Conservation (phyloP, 805 yeast genomes). For the Hanseniaspora lindneri region DNA sequence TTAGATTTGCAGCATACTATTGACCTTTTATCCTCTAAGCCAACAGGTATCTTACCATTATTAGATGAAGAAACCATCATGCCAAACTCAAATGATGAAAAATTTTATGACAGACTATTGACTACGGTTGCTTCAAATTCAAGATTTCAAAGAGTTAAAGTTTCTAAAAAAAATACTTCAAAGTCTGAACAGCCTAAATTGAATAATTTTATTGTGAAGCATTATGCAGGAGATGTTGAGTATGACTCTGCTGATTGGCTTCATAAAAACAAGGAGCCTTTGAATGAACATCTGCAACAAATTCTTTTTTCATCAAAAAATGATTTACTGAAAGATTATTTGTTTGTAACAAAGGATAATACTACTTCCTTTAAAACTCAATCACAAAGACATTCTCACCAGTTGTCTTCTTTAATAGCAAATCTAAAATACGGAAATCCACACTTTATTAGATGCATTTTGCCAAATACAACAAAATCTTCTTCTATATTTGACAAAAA, state of each 20-base stretch:
- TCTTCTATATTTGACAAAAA: constrained; percentile 61
- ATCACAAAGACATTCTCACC: constrained; percentile 81
- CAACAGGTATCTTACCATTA: constrained; percentile 74
- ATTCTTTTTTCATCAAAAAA: constrained; percentile 50
- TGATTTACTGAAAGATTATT: constrained; percentile 36
- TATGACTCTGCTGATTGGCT: constrained; percentile 88
- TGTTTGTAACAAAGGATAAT: constrained; percentile 20
- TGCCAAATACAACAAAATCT: constrained; percentile 70
- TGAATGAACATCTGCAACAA: constrained; percentile 59
- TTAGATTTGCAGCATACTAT: constrained; percentile 89
- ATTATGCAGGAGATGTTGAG: constrained; percentile 95
- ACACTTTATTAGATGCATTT: constrained; percentile 89
- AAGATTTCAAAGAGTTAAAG: constrained; percentile 44
- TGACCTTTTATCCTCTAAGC: constrained; percentile 51
- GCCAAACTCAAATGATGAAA: constrained; percentile 74
- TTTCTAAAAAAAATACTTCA: constrained; percentile 32
- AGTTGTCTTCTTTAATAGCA: constrained; percentile 55
- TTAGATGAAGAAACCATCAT: constrained; percentile 91
- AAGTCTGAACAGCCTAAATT: constrained; percentile 39
- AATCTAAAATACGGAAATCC: constrained; percentile 78
- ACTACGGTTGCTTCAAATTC: constrained; percentile 44
- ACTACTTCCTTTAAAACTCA: constrained; percentile 50
- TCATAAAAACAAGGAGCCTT: constrained; percentile 86
- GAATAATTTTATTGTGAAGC: constrained; percentile 56
- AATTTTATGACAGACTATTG: constrained; percentile 71